Percentiles rank a stretch among this genome's conserved stretches.
These are phyloP conservation scores for Solanum etuberosum DNA, from an alignment of 257 asterid genomes.

Conservation along the genomic window DNA sequence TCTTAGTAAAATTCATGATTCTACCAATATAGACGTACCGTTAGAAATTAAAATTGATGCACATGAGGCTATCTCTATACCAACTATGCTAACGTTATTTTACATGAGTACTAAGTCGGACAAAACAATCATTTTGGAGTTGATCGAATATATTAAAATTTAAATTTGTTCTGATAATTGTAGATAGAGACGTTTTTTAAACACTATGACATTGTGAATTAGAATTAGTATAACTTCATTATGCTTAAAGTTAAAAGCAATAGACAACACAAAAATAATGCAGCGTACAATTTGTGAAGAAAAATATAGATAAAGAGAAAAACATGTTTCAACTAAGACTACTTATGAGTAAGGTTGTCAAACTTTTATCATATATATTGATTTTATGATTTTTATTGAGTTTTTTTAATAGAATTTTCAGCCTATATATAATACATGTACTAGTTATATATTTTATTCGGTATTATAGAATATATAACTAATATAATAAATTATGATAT, in stretches of 20 bases:
- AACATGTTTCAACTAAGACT: neutral
- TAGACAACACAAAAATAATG: neutral
- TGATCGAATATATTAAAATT: neutral
- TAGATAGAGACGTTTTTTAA: neutral
- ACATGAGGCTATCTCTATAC: neutral
- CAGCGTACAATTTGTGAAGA: neutral
- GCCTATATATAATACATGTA: neutral
- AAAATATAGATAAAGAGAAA: neutral
- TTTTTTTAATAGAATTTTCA: neutral
- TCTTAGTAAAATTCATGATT: neutral
- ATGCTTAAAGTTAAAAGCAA: neutral
- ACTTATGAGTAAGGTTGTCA: neutral
- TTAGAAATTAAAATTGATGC: neutral
- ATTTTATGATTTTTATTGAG: neutral
- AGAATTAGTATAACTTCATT: no score
- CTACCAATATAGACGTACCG: neutral
- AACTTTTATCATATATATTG: neutral
- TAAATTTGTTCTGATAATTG: neutral
- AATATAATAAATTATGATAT: neutral
- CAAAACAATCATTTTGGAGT: neutral
- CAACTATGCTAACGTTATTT: neutral
- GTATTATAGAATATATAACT: neutral
- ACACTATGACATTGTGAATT: neutral
- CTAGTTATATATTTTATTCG: neutral
- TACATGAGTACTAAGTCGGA: neutral